These are phyloP conservation scores for Rhizopogon rudus DNA, from an alignment of 768 basidiomycete genomes.

Conservation along the genomic window DNA sequence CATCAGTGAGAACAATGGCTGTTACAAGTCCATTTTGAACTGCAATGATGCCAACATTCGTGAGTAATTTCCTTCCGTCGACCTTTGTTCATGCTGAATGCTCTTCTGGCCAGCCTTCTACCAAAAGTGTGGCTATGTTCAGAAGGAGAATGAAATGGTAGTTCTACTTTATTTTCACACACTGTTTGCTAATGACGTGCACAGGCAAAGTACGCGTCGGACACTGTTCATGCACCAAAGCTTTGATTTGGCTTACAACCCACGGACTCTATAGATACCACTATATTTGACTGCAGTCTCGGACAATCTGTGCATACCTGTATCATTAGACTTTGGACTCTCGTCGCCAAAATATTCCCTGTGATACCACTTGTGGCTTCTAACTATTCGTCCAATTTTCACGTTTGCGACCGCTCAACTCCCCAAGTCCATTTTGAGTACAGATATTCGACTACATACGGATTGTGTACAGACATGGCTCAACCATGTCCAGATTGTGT, in stretches of 20 bases:
- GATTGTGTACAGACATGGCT: not conserved
- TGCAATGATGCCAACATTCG: constrained; percentile 89
- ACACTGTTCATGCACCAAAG: constrained; percentile 16
- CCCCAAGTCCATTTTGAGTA: not conserved
- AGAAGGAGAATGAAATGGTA: constrained; percentile 95
- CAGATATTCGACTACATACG: not conserved
- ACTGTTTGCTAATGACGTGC: constrained; percentile 2
- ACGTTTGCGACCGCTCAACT: not conserved
- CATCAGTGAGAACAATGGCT: constrained; percentile 74
- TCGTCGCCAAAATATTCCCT: not conserved
- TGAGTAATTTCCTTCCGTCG: constrained; percentile 39
- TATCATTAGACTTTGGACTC: constrained; percentile 11
- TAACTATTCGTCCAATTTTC: not conserved
- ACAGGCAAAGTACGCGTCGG: constrained; percentile 59
- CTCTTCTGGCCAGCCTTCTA: constrained; percentile 72
- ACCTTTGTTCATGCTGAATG: not conserved
- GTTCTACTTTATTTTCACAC: constrained; percentile 11
- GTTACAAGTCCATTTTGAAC: constrained; percentile 98
- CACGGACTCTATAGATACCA: constrained; percentile 10
- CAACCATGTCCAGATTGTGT: not conserved
- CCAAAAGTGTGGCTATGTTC: constrained; percentile 88
- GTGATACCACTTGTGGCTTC: not conserved
- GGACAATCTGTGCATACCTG: constrained; percentile 10
- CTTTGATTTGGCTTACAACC: constrained; percentile 9
- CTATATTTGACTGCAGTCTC: not conserved